A percentile compares a stretch with the other conserved stretches of the same genome.
These are phyloP conservation scores for Kappamyces sp. DNA, from an alignment of 192 early-diverging fungal species.

Conservation along the genomic window DNA sequence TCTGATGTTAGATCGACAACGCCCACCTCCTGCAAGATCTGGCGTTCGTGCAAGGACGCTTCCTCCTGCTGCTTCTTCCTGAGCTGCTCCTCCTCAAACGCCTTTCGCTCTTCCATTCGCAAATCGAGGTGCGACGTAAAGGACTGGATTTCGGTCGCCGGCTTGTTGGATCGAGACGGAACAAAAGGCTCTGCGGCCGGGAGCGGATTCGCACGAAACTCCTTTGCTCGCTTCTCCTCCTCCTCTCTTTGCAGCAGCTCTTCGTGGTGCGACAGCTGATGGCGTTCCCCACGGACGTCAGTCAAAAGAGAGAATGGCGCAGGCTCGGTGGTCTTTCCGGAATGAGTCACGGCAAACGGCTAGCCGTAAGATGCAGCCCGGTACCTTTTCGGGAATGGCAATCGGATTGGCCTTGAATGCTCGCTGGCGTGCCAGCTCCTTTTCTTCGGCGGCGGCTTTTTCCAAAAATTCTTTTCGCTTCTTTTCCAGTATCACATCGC, in stretches of 20 bases:
- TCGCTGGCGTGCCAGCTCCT: conserved; percentile 35
- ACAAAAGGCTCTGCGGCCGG: conserved; percentile 55
- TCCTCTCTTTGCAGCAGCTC: conserved; percentile 33
- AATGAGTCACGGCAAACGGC: conserved; percentile 35
- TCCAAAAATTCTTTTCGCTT: conserved; percentile 53
- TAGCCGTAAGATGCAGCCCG: conserved; percentile 11
- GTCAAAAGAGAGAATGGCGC: conserved; percentile 58
- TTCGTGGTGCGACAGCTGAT: conserved; percentile 31
- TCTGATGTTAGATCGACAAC: conserved; percentile 29
- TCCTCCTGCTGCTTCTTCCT: conserved; percentile 50
- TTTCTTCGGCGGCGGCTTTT: conserved; percentile 30
- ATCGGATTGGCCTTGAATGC: conserved; percentile 53
- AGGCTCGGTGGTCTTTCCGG: conserved; percentile 40
- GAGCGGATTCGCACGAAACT: conserved; percentile 59
- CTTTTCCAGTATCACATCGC: conserved; percentile 50
- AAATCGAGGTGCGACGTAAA: conserved; percentile 49
- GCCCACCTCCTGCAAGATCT: conserved; percentile 40
- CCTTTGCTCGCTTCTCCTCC: conserved; percentile 5
- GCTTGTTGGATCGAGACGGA: conserved; percentile 46
- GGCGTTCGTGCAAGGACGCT: conserved; percentile 30
- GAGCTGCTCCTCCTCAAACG: conserved; percentile 53
- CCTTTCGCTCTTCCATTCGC: conserved; percentile 59
- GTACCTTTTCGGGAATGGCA: conserved; percentile 30
- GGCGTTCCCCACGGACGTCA: conserved; percentile 42
- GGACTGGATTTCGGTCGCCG: conserved; percentile 45